A percentile compares a stretch with the other conserved stretches of the same genome.
Evolutionary conservation across 805 yeast species (phyloP).

Genomic region (Saccharomycopsis malanga): DNA sequence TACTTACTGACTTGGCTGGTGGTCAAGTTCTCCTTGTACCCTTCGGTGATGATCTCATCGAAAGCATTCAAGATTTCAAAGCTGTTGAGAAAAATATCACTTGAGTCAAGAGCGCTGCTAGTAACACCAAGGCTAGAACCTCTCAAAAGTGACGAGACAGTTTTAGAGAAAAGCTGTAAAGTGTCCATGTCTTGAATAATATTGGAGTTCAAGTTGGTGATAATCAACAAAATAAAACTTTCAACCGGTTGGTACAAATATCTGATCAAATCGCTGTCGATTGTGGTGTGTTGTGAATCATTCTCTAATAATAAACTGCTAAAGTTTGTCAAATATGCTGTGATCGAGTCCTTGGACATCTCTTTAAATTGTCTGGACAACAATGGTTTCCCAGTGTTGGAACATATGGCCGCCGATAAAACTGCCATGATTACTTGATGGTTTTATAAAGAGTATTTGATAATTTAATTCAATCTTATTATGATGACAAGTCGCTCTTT

Average conservation of each 20-base stretch:
- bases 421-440: constrained; percentile 67
- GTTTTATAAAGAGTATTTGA: no score
- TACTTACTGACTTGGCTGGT: constrained; percentile 78
- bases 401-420: constrained; percentile 89
- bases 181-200: constrained; percentile 93
- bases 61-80: constrained; percentile 88
- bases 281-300: constrained; percentile 81
- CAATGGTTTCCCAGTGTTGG: constrained; percentile 88
- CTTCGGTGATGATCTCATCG: constrained; percentile 86
- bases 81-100: constrained; percentile 75
- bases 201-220: constrained; percentile 86
- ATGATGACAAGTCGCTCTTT: no score
- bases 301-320: constrained; percentile 68
- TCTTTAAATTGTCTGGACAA: constrained; percentile 89
- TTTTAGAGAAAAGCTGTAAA: constrained; percentile 74
- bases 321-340: constrained; percentile 77
- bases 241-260: constrained; percentile 95
- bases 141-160: constrained; percentile 68
- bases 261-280: constrained; percentile 86
- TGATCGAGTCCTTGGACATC: constrained; percentile 74
- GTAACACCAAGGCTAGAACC: background rate
- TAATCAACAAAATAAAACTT: constrained; percentile 81
- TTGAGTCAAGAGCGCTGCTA: constrained; percentile 52
- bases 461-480: background rate
- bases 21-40: constrained; percentile 83